Base-by-base conservation (phyloP, 768 basidiomycete genomes). In the Strobilomyces echinocephalus region DNA sequence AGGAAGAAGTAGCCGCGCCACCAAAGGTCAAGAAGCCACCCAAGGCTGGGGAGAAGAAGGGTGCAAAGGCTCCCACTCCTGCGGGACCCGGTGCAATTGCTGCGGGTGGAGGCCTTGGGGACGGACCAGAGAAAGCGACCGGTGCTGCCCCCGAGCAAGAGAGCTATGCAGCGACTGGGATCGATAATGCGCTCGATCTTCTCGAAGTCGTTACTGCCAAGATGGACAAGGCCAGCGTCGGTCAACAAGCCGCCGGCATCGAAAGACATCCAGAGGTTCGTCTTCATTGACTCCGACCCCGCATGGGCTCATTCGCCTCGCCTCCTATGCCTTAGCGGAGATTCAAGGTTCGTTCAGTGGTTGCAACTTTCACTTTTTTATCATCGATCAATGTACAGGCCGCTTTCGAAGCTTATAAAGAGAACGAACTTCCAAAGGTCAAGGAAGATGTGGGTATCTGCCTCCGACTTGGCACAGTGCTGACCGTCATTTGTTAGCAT, bases 241-340 rank as follows among this genome's bases (percentile, higher is more conserved):
- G 94, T 0, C 82, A 84, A 54, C 87, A 89, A 69, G 93, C 94
- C 14, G 91, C 91, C 48, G 79, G 81, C 36, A 80, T 97, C 34
- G 93, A 97, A 73, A 80, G 79, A 50, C 94, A 97, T 78, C 94
- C 94, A 48, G 94, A 97, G 83, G 91, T 92, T 63, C 45, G 79
- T 71, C 18, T 6, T 54, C 42, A n/a, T 24, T 9, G 26, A 28
- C 12, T 33, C 43, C 45, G n/a, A 35, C 53, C 41, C 16, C 41
- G n/a, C 46, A 41, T 39, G 46, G 24, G 6, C 53, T 65, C 40
- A 60, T 46, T 58, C 30, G 54, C 49, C 6, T 30, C 9, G 16
- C 21, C 51, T 26, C 46, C 47, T 16, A 41, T 52, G 15, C 36
- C 53, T 34, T 68, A 95, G 90, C 82, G 91, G 69, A 85, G 93